Evolutionary conservation across 305 asterid genomes (phyloP).

Genomic region (Fraxinus paxiana): DNA sequence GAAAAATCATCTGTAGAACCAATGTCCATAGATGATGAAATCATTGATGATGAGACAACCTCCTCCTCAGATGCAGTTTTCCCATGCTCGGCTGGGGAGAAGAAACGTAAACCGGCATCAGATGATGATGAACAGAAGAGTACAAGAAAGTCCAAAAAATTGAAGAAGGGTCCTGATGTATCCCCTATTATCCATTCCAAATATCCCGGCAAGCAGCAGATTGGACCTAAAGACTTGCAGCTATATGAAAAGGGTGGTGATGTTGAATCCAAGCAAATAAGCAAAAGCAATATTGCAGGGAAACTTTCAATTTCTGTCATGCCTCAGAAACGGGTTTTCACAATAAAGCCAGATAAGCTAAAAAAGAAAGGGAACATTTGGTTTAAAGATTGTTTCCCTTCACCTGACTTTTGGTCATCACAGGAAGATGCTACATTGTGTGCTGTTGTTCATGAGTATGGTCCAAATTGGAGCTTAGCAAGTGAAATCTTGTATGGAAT

Average conservation of each 20-base stretch:
- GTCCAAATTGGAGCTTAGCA: conserved; percentile 81
- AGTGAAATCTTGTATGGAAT: conserved; percentile 75
- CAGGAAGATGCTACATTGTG: conserved; percentile 81
- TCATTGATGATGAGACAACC: conserved; percentile 49
- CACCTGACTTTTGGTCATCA: conserved; percentile 78
- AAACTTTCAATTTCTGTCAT: conserved; percentile 57
- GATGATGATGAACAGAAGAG: conserved; percentile 56
- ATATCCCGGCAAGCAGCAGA: conserved; percentile 43
- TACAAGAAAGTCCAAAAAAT: conserved; percentile 61
- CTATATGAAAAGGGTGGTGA: conserved; percentile 48
- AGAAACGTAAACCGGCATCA: conserved; percentile 53
- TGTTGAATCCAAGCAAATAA: conserved; percentile 49
- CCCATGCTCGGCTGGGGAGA: conserved; percentile 51
- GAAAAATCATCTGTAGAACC: conserved; percentile 61
- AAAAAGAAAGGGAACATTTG: conserved; percentile 66
- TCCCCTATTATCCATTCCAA: conserved; percentile 34
- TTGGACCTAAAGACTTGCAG: conserved; percentile 48
- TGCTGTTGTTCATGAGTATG: conserved; percentile 80
- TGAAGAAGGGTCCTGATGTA: conserved; percentile 49
- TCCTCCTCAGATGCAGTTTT: conserved; percentile 58
- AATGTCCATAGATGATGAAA: conserved; percentile 63
- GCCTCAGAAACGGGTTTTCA: conserved; percentile 68
- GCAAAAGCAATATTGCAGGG: conserved; percentile 61
- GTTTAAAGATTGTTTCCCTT: conserved; percentile 65
- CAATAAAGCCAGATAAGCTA: conserved; percentile 71